Base-by-base conservation (phyloP, 2,329 filamentous ascomycete genomes). In the Stagonosporopsis cucurbitacearum region DNA sequence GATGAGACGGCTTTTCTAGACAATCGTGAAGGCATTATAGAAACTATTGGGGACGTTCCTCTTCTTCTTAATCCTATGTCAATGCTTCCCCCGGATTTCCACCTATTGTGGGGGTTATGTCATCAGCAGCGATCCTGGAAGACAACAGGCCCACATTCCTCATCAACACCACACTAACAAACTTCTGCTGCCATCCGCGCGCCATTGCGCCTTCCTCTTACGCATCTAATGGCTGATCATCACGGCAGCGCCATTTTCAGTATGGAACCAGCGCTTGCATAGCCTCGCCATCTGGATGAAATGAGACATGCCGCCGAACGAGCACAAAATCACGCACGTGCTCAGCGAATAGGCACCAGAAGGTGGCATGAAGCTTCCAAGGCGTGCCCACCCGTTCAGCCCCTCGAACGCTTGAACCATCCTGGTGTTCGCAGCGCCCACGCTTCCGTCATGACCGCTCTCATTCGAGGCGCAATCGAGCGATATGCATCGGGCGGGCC, bases 381-480 rank as follows among this genome's bases (percentile, higher is more conserved):
- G 20, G 12, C 37, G 39, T 55, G 41, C 51, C 63, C 63, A 60
- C 56, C 41, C 37, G 61, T 66, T 67, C 63, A 50, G 36, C 48
- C 53, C 53, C 42, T 47, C 42, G 43, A 37, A 51, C 47, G 53
- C 53, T 60, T 44, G 49, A 63, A 42, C 53, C 57, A 59, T 37
- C 30, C 56, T 47, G 51, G 40, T 56, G 58, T 48, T 54, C 45
- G 50, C 59, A 58, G 58, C 48, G 64, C 54, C 65, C 66, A 69
- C 65, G 66, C 66, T 63, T 51, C 58, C 55, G 54, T 61, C 63
- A 55, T 58, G 52, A 40, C 55, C 56, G 53, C 50, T 67, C 63
- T 64, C 59, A 69, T 68, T 68, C 64, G 65, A 69, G 65, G 64
- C 58, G 58, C 48, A 33, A 57, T 59, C 40, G 46, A 49, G 50